These are phyloP conservation scores for Alliaria petiolata DNA, from an alignment of 345 rosid species.

Conservation along the genomic window DNA sequence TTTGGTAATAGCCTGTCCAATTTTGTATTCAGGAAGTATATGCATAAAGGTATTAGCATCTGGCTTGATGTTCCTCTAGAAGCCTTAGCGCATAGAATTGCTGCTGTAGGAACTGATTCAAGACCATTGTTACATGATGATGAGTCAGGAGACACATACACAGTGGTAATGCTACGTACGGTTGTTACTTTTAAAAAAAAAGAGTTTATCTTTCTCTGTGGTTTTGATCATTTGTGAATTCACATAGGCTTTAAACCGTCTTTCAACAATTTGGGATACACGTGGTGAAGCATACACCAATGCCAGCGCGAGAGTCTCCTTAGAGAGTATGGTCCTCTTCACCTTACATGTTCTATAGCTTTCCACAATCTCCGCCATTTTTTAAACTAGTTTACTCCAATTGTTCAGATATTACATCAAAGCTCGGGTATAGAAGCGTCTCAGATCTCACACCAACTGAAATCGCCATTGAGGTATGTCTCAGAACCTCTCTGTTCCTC, in stretches of 20 bases:
- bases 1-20: not conserved
- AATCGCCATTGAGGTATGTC: constrained; percentile 60
- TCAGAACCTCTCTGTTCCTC: constrained; percentile 2
- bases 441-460: constrained; percentile 56
- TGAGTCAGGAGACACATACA: constrained; percentile 69
- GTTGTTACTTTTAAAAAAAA: not conserved
- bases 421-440: constrained; percentile 54
- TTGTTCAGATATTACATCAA: constrained; percentile 65
- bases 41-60: constrained; percentile 78
- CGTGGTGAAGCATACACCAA: constrained; percentile 64
- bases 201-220: not conserved
- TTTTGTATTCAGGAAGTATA: constrained; percentile 50
- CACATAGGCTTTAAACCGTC: constrained; percentile 63
- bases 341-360: not conserved
- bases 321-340: constrained; percentile 54
- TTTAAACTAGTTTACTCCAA: not conserved
- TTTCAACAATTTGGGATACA: constrained; percentile 62
- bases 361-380: not conserved
- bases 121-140: constrained; percentile 82
- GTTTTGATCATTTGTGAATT: not conserved
- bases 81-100: constrained; percentile 85
- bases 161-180: constrained; percentile 44
- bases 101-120: constrained; percentile 84
- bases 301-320: constrained; percentile 69
- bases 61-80: constrained; percentile 96